These are phyloP conservation scores for Colletotrichum gigasporum DNA, from an alignment of 2,329 filamentous ascomycete species.

Conservation along the genomic window DNA sequence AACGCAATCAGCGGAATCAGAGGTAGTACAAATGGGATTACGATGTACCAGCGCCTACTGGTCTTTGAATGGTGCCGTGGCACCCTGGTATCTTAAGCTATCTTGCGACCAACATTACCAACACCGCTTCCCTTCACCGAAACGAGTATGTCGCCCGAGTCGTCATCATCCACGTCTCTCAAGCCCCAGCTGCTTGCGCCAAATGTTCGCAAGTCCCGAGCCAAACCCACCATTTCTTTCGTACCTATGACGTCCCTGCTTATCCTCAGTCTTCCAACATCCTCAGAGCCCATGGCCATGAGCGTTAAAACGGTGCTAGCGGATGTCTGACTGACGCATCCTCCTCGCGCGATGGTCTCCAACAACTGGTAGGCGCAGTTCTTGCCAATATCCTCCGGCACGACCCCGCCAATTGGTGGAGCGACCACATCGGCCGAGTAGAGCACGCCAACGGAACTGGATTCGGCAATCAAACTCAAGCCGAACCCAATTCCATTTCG, in stretches of 20 bases:
- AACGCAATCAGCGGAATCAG: constrained; percentile 28
- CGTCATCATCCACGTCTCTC: constrained; percentile 74
- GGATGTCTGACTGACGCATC: constrained; percentile 79
- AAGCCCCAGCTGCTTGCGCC: constrained; percentile 92
- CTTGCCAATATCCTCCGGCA: constrained; percentile 91
- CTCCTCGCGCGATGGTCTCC: constrained; percentile 83
- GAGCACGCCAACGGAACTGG: constrained; percentile 79
- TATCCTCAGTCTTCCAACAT: constrained; percentile 86
- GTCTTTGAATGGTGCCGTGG: constrained; percentile 30
- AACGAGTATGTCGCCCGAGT: constrained; percentile 80
- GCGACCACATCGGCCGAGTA: constrained; percentile 87
- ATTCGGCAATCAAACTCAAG: constrained; percentile 89
- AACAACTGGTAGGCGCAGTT: constrained; percentile 89
- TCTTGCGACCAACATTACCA: constrained; percentile 93
- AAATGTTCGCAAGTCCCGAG: constrained; percentile 87
- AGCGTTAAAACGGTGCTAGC: constrained; percentile 81
- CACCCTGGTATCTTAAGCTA: constrained; percentile 58
- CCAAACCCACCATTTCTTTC: constrained; percentile 82
- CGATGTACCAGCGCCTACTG: constrained; percentile 1
- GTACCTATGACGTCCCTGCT: constrained; percentile 84
- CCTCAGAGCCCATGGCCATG: constrained; percentile 98
- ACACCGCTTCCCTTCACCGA: constrained; percentile 94
- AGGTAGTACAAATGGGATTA: constrained; percentile 19
- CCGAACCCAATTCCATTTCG: constrained; percentile 91
- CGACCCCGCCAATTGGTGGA: constrained; percentile 80